Percentiles rank a stretch among this genome's conserved stretches.
Evolutionary conservation across 2,329 filamentous ascomycete genomes (phyloP).

Genomic region (Aspergillus sp.): DNA sequence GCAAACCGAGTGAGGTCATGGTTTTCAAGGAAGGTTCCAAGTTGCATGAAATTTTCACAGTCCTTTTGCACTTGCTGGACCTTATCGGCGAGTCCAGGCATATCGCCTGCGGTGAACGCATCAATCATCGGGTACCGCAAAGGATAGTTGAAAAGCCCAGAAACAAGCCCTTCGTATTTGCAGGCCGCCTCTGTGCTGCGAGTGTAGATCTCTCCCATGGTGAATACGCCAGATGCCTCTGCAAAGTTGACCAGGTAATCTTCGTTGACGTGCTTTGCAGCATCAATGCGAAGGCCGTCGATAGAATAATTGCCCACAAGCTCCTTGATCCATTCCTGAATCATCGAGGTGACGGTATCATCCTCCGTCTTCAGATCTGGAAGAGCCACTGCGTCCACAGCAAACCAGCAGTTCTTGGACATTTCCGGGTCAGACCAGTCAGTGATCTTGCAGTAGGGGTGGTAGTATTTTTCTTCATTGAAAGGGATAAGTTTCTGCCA

Average conservation of each 20-base stretch:
- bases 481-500: constrained; percentile 12
- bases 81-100: constrained; percentile 14
- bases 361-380: constrained; percentile 40
- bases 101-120: constrained; percentile 24
- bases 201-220: constrained; percentile 38
- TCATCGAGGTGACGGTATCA: constrained; percentile 25
- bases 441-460: constrained; percentile 10
- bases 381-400: constrained; percentile 38
- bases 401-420: constrained; percentile 29
- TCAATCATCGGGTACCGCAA: constrained; percentile 24
- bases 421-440: constrained; percentile 6
- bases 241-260: constrained; percentile 32
- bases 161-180: constrained; percentile 33
- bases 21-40: constrained; percentile 50
- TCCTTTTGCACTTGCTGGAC: constrained; percentile 15
- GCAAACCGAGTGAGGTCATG: constrained; percentile 50
- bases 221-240: constrained; percentile 29
- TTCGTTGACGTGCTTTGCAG: constrained; percentile 37
- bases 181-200: constrained; percentile 27
- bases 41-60: constrained; percentile 35
- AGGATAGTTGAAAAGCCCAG: constrained; percentile 40
- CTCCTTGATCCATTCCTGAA: constrained; percentile 32
- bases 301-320: constrained; percentile 36
- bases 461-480: constrained; percentile 12
- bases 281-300: constrained; percentile 45